Evolutionary conservation across 2,329 filamentous ascomycete genomes (phyloP), one percentile per base, ranked within the genome.

Genomic region (Ceratocystis eucalypticola): DNA sequence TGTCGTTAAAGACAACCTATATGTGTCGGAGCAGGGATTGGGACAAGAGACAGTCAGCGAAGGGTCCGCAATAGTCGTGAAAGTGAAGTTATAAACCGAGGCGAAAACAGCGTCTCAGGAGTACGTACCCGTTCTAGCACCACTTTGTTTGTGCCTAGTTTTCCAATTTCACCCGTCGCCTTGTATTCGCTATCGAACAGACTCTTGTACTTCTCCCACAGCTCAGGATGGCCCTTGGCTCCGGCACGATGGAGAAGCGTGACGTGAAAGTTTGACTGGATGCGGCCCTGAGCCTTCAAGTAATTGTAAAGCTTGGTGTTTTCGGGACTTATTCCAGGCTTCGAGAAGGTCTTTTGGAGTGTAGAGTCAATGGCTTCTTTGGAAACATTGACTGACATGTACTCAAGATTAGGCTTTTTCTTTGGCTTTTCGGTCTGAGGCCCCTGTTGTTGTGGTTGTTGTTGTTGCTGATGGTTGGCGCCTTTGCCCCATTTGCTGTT

Each of bases 241-340:
- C 78, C 79, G 10, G 87, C 85, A 61, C 87, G 86, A 75, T 99
- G 94, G 74, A 96, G 91, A 48, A 99, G 82, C 0, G 94, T 99
- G 67, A 99, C 89, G 74, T 99, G 94, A 74, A 97, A 99, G 50
- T 86, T 81, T n/a, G 81, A 73, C 75, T 97, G 93, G 5, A 97
- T 77, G 65, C 94, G 88, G 22, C 87, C 82, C 1, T 80, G 82
- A 70, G 88, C 81, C 74, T 88, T 83, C 44, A 99, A 82, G 67
- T 89, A 84, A 71, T 82, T 83, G 78, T 89, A 99, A 72, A 96
- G 86, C 59, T 6, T 20, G 46, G 62, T 64, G 7, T 72, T 72
- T 41, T 73, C 73, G 6, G 64, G 71, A 3, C 84, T 75, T 0
- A 83, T 71, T 2, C 76, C 74, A 5, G 80, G 76, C 5, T 78